These are phyloP conservation scores for Microbotryum scabiosae DNA, from an alignment of 1,284 basidiomycete species.

Conservation along the genomic window DNA sequence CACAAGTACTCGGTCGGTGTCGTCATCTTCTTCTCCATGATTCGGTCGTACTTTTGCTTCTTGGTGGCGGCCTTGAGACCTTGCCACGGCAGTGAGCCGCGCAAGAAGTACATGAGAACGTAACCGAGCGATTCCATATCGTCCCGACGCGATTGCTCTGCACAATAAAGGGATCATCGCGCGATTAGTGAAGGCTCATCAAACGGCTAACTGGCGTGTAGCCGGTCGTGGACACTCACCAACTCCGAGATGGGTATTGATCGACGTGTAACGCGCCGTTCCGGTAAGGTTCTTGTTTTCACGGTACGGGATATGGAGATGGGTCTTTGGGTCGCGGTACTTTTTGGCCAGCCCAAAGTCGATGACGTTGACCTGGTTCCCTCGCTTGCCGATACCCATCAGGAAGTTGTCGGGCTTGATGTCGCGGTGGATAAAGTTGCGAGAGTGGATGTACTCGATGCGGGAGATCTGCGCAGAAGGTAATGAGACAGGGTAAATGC, in stretches of 20 bases:
- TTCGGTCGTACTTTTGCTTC: slow-evolving; percentile 99
- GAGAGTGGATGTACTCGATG: slow-evolving; percentile 98
- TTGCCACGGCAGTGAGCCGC: slow-evolving; percentile 93
- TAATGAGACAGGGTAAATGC: slow-evolving; percentile 14
- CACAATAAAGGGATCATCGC: neutral
- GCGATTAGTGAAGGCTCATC: neutral
- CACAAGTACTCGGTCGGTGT: slow-evolving; percentile 91
- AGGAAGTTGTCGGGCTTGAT: slow-evolving; percentile 99
- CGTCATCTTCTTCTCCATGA: slow-evolving; percentile 99
- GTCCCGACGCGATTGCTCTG: slow-evolving; percentile 89
- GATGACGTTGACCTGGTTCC: slow-evolving; percentile 97
- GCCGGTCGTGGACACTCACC: slow-evolving; percentile 46
- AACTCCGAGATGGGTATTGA: slow-evolving; percentile 97
- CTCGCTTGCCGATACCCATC: slow-evolving; percentile 99
- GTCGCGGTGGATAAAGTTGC: slow-evolving; percentile 99
- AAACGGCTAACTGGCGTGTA: neutral
- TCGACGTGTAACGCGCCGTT: slow-evolving; percentile 97
- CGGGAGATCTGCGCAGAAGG: slow-evolving; percentile 69
- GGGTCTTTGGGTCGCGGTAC: slow-evolving; percentile 98
- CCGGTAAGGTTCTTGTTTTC: slow-evolving; percentile 99
- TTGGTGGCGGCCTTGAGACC: slow-evolving; percentile 96
- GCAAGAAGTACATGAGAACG: slow-evolving; percentile 97
- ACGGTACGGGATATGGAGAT: slow-evolving; percentile 97
- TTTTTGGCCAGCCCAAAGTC: slow-evolving; percentile 99
- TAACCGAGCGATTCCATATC: slow-evolving; percentile 94